Conservation (phyloP, 2,329 filamentous ascomycete species). For the Rachicladosporium sp. region DNA sequence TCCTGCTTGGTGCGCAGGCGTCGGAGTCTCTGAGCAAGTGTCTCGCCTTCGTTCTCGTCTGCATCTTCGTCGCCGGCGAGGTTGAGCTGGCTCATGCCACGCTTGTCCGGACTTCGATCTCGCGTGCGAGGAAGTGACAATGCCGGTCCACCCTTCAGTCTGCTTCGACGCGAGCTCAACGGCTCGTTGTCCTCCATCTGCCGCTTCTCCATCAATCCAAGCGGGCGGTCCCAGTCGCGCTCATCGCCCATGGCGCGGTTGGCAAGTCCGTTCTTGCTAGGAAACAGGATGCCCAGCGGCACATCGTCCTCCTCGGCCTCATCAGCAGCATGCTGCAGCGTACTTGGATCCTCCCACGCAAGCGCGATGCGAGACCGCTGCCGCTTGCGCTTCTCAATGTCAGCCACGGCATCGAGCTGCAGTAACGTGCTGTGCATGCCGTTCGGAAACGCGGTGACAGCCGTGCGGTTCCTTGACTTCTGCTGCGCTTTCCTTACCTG, state of each 20-base stretch:
- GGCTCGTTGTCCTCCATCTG: slow-evolving; percentile 90
- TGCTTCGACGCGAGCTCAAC: slow-evolving; percentile 60
- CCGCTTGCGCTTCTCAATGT: slow-evolving; percentile 66
- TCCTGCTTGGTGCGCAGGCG: slow-evolving; percentile 50
- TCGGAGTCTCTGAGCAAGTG: slow-evolving; percentile 52
- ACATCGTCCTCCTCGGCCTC: slow-evolving; percentile 67
- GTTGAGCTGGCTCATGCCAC: slow-evolving; percentile 18
- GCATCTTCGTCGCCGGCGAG: slow-evolving; percentile 18
- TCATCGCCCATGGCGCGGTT: slow-evolving; percentile 31
- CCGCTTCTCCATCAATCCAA: slow-evolving; percentile 67
- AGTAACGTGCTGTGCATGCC: slow-evolving; percentile 87
- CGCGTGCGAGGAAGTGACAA: slow-evolving; percentile 15
- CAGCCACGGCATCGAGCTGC: slow-evolving; percentile 79
- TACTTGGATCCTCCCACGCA: slow-evolving; percentile 68
- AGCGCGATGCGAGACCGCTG: slow-evolving; percentile 67
- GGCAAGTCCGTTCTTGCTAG: slow-evolving; percentile 43
- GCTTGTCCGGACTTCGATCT: slow-evolving; percentile 15
- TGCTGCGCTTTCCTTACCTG: slow-evolving; percentile 84
- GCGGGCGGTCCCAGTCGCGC: slow-evolving; percentile 45
- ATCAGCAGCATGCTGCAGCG: slow-evolving; percentile 23
- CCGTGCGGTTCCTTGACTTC: slow-evolving; percentile 62
- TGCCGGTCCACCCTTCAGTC: slow-evolving; percentile 48
- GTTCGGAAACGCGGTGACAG: slow-evolving; percentile 50
- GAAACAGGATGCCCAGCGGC: slow-evolving; percentile 70
- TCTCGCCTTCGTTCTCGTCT: slow-evolving; percentile 45